Evolutionary conservation across 1,139 yeast genomes (phyloP).

Genomic region (Lodderomyces elongisporus): DNA sequence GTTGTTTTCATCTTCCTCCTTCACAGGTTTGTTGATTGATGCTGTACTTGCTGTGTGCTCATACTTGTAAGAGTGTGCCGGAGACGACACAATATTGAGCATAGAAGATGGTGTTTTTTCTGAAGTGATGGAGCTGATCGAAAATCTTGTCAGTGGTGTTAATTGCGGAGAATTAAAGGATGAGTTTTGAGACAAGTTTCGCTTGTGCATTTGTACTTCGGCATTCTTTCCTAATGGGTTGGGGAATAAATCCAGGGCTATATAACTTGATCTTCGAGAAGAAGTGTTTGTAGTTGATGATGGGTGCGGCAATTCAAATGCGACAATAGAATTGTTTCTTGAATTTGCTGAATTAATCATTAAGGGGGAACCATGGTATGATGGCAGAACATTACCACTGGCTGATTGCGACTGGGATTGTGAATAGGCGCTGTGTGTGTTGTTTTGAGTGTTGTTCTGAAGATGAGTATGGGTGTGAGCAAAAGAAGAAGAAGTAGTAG

Average conservation of each 20-base stretch:
- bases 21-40: conserved; percentile 7
- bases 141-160: conserved; percentile 25
- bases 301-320: conserved; percentile 26
- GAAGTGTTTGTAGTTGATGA: conserved; percentile 21
- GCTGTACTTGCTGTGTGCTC: conserved; percentile 8
- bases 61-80: conserved; percentile 8
- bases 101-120: conserved; percentile 8
- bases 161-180: conserved; percentile 28
- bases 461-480: not conserved
- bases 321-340: conserved; percentile 35
- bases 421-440: not conserved
- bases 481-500: too few relatives aligned
- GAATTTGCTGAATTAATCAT: conserved; percentile 25
- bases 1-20: conserved; percentile 5
- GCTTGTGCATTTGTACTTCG: conserved; percentile 16
- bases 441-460: not conserved
- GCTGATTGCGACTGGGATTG: conserved; percentile 7
- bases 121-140: conserved; percentile 24
- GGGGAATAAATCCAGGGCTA: conserved; percentile 41
- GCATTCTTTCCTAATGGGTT: conserved; percentile 22
- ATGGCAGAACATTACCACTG: conserved; percentile 21
- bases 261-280: conserved; percentile 31
- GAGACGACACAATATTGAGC: conserved; percentile 6
- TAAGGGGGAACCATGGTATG: conserved; percentile 28
- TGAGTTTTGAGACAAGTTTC: conserved; percentile 30